These are phyloP conservation scores for Alternaria sp. DNA, from an alignment of 2,329 filamentous ascomycete genomes.

Conservation along the genomic window DNA sequence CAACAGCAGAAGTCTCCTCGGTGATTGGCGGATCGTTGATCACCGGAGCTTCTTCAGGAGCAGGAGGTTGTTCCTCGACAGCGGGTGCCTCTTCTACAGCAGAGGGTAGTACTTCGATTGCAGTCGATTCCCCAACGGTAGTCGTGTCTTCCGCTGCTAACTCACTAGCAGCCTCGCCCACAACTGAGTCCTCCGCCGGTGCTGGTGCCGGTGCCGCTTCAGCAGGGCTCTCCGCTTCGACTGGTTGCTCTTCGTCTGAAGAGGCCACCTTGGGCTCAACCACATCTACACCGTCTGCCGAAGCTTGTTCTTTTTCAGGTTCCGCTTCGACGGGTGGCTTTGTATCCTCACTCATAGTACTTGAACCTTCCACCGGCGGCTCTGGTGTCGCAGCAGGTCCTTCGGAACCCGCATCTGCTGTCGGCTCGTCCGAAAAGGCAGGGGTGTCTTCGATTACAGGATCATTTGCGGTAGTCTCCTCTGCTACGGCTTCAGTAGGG, in stretches of 20 bases:
- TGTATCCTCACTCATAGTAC: background rate
- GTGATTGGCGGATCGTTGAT: background rate
- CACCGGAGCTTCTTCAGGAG: background rate
- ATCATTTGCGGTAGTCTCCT: background rate
- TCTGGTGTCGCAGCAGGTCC: background rate
- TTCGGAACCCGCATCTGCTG: background rate
- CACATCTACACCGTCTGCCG: background rate
- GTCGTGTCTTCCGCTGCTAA: background rate
- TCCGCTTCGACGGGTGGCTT: background rate
- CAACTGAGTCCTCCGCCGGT: background rate
- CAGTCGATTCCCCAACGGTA: background rate
- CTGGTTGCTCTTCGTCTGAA: background rate
- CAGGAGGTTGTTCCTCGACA: background rate
- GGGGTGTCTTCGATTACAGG: background rate
- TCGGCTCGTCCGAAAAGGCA: slow-evolving; percentile 7
- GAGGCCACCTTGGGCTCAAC: background rate
- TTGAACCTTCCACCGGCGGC: background rate
- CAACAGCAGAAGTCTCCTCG: background rate
- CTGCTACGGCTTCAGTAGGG: background rate
- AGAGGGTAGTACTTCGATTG: background rate
- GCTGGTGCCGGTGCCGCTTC: background rate
- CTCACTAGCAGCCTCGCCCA: background rate
- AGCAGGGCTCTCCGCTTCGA: background rate
- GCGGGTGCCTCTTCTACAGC: background rate
- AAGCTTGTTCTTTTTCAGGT: background rate